Evolutionary conservation across 2,329 filamentous ascomycete genomes (phyloP).

Genomic region (Colletotrichum siamense): DNA sequence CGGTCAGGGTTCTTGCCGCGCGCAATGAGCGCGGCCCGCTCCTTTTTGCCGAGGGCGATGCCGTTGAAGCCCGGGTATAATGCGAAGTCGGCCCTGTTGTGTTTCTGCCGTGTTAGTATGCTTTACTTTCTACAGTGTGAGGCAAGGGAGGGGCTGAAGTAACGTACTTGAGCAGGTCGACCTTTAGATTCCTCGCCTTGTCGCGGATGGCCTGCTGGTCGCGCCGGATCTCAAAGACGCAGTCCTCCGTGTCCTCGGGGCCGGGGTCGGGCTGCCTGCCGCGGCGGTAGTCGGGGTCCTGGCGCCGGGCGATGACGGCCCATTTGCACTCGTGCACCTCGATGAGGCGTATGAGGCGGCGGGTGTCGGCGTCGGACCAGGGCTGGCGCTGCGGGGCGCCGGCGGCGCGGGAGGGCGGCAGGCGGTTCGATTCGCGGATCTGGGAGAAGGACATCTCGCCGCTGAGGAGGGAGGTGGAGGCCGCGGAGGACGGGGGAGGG

Average conservation of each 20-base stretch:
- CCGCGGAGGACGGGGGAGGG: background rate
- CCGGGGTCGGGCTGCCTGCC: background rate
- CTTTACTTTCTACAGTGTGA: background rate
- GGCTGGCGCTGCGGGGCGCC: slow-evolving; percentile 30
- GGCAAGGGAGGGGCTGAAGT: too few species aligned
- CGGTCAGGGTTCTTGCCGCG: slow-evolving; percentile 56
- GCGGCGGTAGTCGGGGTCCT: slow-evolving; percentile 16
- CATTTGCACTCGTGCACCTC: slow-evolving; percentile 41
- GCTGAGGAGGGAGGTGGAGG: background rate
- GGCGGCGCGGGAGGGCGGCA: background rate
- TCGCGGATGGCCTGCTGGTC: slow-evolving; percentile 63
- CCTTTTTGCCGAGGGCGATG: slow-evolving; percentile 56
- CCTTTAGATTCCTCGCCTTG: slow-evolving; percentile 63
- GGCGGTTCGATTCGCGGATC: slow-evolving; percentile 6
- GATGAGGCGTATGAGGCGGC: slow-evolving; percentile 48
- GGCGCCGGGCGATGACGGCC: slow-evolving; percentile 35
- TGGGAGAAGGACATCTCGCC: slow-evolving; percentile 3
- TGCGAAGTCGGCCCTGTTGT: slow-evolving; percentile 39
- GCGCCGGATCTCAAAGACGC: slow-evolving; percentile 47
- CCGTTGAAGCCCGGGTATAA: slow-evolving; percentile 56
- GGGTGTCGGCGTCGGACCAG: slow-evolving; percentile 50
- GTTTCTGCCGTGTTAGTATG: background rate
- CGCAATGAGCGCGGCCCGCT: slow-evolving; percentile 43
- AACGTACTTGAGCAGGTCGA: slow-evolving; percentile 49
- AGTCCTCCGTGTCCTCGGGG: slow-evolving; percentile 23